Conservation (phyloP, 2,329 filamentous ascomycete species). For the Talaromyces sp. region DNA sequence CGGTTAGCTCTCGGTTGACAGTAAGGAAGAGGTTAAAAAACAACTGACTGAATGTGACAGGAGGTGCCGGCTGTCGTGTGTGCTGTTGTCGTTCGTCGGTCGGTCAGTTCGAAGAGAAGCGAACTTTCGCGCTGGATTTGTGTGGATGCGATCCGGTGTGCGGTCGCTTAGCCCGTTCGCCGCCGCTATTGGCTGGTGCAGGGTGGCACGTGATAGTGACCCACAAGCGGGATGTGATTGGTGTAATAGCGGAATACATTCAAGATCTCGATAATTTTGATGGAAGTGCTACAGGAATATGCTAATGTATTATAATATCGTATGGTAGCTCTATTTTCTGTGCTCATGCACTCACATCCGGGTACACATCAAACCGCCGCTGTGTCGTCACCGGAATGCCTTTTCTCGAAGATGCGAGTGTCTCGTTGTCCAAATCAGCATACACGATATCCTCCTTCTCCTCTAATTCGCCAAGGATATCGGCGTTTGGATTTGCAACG, state of each 20-base stretch:
- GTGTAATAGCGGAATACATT: conserved; percentile 1
- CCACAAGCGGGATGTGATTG: conserved; percentile 22
- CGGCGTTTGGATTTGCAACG: conserved; percentile 80
- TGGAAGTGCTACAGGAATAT: not conserved
- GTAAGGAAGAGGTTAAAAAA: not conserved
- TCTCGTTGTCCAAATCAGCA: conserved; percentile 62
- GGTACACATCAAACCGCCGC: conserved; percentile 91
- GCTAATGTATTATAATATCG: not conserved
- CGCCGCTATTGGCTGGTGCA: not conserved
- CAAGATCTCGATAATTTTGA: not conserved
- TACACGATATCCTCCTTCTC: conserved; percentile 73
- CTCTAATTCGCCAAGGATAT: conserved; percentile 71
- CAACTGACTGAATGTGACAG: conserved; percentile 32
- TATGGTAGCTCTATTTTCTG: not conserved
- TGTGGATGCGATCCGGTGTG: conserved; percentile 6
- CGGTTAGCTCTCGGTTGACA: not conserved
- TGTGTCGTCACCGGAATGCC: conserved; percentile 81
- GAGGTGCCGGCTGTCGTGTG: conserved; percentile 32
- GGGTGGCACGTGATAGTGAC: conserved; percentile 8
- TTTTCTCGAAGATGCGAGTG: conserved; percentile 69
- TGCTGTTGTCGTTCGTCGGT: conserved; percentile 29
- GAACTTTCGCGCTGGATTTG: conserved; percentile 6
- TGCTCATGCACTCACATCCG: conserved; percentile 65
- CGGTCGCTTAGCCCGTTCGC: not conserved
- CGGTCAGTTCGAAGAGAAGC: conserved; percentile 20